Evolutionary conservation across 768 basidiomycete species (phyloP).

Genomic region (Panaeolus cyanescens): DNA sequence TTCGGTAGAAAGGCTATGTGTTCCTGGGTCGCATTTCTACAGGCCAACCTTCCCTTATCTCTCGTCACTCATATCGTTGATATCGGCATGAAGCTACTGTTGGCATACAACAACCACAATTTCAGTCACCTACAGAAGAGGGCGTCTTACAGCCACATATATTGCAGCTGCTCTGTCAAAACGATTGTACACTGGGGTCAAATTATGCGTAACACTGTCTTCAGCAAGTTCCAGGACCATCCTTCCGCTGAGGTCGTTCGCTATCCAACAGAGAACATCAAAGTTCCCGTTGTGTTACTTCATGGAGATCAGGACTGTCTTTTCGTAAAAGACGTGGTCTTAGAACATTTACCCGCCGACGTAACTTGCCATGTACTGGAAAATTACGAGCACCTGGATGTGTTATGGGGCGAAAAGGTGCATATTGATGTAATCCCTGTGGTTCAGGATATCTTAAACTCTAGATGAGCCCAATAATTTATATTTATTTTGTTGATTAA

Average conservation of each 20-base stretch:
- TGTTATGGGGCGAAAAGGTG: constrained; percentile 21
- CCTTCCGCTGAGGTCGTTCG: not conserved
- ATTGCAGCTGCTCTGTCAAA: constrained; percentile 22
- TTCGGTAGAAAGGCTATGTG: constrained; percentile 18
- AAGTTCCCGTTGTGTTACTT: constrained; percentile 16
- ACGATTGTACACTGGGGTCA: constrained; percentile 20
- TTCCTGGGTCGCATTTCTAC: constrained; percentile 12
- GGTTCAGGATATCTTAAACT: constrained; percentile 13
- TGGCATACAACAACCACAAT: constrained; percentile 14
- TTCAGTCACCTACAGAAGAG: constrained; percentile 15
- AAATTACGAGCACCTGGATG: constrained; percentile 20
- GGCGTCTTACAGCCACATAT: constrained; percentile 17
- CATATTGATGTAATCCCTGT: constrained; percentile 21
- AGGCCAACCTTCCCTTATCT: constrained; percentile 15
- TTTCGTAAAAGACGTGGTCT: constrained; percentile 8
- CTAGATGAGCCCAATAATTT: not conserved
- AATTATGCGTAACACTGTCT: constrained; percentile 18
- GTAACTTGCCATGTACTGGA: constrained; percentile 8
- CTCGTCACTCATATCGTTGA: constrained; percentile 14
- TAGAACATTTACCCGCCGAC: constrained; percentile 14
- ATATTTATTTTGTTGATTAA: not conserved
- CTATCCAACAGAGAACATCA: constrained; percentile 18
- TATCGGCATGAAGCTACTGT: constrained; percentile 11
- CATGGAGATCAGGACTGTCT: constrained; percentile 19
- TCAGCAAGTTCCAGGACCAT: constrained; percentile 11